A percentile compares a stretch with the other conserved stretches of the same genome.
These are phyloP conservation scores for Debaryomyces psychrophilus DNA, from an alignment of 1,139 yeast genomes.

Conservation along the genomic window DNA sequence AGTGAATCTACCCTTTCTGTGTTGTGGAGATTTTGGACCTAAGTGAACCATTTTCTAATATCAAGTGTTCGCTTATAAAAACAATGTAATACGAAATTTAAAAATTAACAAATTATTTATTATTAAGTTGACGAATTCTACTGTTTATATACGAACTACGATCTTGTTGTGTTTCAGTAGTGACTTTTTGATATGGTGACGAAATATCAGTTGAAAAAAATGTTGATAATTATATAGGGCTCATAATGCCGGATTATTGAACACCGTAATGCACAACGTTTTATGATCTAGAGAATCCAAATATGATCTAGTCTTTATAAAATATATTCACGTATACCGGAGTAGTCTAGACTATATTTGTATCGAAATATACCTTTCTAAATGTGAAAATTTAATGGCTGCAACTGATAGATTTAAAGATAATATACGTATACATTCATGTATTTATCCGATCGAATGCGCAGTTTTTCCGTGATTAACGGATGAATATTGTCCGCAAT, in stretches of 20 bases:
- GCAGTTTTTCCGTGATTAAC: constrained; percentile 8
- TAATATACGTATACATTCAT: background rate
- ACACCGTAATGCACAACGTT: constrained; percentile 1
- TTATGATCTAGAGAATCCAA: background rate
- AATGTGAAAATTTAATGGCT: background rate
- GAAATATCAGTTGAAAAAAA: background rate
- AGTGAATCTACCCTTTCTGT: constrained; percentile 78
- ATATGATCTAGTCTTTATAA: background rate
- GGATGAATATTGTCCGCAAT: constrained; percentile 6
- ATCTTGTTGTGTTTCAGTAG: background rate
- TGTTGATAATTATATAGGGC: background rate
- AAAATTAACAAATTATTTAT: background rate
- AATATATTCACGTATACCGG: background rate
- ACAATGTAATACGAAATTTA: background rate
- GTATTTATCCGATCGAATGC: background rate
- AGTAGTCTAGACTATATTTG: background rate
- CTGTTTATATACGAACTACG: background rate
- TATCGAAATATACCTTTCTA: background rate
- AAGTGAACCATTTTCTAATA: constrained; percentile 65
- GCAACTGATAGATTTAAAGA: background rate
- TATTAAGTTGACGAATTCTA: background rate
- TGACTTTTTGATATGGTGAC: background rate
- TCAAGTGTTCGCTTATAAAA: background rate
- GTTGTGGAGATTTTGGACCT: constrained; percentile 83
- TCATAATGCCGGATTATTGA: background rate